A percentile compares a stretch with the other conserved stretches of the same genome.
Conservation (phyloP, 805 yeast genomes). For the Ogataea haglerorum region DNA sequence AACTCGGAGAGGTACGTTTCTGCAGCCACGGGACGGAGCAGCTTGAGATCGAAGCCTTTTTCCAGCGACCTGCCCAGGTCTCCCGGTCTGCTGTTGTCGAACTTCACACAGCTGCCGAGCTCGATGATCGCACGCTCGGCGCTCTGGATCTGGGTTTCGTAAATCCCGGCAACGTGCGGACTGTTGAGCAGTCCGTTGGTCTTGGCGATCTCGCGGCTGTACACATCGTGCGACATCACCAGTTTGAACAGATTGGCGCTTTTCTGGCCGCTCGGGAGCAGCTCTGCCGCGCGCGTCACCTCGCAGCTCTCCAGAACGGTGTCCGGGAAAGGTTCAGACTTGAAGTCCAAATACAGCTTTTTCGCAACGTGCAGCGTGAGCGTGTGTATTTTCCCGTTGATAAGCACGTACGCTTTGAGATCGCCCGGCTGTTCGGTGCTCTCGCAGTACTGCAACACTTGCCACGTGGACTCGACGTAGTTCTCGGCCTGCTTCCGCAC, state of each 20-base stretch:
- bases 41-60: conserved; percentile 71
- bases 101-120: conserved; percentile 68
- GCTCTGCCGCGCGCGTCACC: conserved; percentile 55
- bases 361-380: conserved; percentile 74
- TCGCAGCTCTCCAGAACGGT: conserved; percentile 45
- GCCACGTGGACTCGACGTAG: conserved; percentile 80
- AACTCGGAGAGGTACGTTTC: conserved; percentile 54
- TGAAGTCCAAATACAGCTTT: conserved; percentile 64
- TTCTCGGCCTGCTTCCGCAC: conserved; percentile 75
- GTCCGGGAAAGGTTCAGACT: conserved; percentile 35
- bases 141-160: conserved; percentile 68
- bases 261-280: conserved; percentile 67
- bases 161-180: conserved; percentile 61
- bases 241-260: conserved; percentile 54
- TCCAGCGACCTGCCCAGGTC: conserved; percentile 82
- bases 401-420: conserved; percentile 64
- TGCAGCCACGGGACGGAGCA: conserved; percentile 44
- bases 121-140: conserved; percentile 74
- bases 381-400: conserved; percentile 70
- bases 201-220: conserved; percentile 49
- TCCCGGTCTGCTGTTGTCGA: conserved; percentile 72
- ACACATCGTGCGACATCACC: conserved; percentile 65
- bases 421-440: conserved; percentile 65
- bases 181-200: conserved; percentile 63
- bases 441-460: conserved; percentile 65